Percentiles rank a stretch among this genome's conserved stretches.
These are phyloP conservation scores for Leucocoprinus sp. DNA, from an alignment of 768 basidiomycete species.

Conservation along the genomic window DNA sequence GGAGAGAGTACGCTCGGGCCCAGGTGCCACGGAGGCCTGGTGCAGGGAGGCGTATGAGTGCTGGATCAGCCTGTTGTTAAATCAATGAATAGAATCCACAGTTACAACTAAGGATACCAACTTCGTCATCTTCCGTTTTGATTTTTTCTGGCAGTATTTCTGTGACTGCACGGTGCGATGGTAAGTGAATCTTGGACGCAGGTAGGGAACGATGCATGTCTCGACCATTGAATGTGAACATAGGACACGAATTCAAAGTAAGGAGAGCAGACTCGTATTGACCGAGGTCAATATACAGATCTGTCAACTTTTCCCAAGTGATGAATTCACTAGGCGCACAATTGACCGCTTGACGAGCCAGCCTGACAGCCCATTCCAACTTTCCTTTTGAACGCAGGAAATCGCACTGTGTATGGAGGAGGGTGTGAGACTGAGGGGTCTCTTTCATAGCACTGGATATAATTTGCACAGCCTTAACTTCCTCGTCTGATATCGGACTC, in stretches of 20 bases:
- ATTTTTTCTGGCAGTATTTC: conserved; percentile 85
- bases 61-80: conserved; percentile 71
- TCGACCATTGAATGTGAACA: conserved; percentile 98
- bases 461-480: conserved; percentile 96
- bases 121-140: conserved; percentile 81
- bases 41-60: conserved; percentile 88
- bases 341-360: conserved; percentile 93
- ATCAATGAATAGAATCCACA: too few relatives aligned
- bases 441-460: conserved; percentile 77
- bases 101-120: too few relatives aligned
- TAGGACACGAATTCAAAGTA: conserved; percentile 97
- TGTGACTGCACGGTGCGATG: conserved; percentile 75
- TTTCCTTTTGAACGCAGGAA: conserved; percentile 84
- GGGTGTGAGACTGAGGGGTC: conserved; percentile 87
- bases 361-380: conserved; percentile 80
- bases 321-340: conserved; percentile 98
- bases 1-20: conserved; percentile 86
- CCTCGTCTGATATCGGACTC: conserved; percentile 63
- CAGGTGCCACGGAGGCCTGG: conserved; percentile 94
- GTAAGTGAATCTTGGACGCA: conserved; percentile 76
- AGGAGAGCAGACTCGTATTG: conserved; percentile 83
- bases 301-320: conserved; percentile 97
- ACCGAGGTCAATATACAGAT: conserved; percentile 85
- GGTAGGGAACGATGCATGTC: conserved; percentile 84
- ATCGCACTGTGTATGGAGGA: conserved; percentile 92